Conservation (phyloP, 257 asterid species). For the Salvia splendens region DNA sequence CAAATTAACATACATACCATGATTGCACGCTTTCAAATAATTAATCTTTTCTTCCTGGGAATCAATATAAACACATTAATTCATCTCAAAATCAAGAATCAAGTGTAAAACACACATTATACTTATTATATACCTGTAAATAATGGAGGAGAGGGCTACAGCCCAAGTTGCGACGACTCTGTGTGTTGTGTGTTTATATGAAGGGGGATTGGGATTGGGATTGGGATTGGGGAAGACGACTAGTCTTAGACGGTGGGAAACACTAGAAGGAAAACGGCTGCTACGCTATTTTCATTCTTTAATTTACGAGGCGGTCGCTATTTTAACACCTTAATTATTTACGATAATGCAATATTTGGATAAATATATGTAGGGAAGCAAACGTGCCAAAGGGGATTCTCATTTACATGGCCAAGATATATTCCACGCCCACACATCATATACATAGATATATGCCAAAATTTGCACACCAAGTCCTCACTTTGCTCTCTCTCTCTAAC, state of each 20-base stretch:
- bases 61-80: no score
- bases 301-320: constrained; percentile 42
- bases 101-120: constrained; percentile 20
- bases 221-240: constrained; percentile 25
- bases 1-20: constrained; percentile 25
- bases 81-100: no score
- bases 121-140: constrained; percentile 1
- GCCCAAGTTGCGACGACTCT: background rate
- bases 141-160: background rate
- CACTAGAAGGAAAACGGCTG: constrained; percentile 38
- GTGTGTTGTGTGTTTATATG: constrained; percentile 12
- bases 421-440: constrained; percentile 28
- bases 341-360: background rate
- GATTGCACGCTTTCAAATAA: background rate
- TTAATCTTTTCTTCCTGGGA: no score
- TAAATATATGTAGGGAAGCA: constrained; percentile 36
- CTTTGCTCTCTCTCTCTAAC: background rate
- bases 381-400: constrained; percentile 40
- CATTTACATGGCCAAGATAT: constrained; percentile 35
- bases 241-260: constrained; percentile 36
- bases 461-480: constrained; percentile 26
- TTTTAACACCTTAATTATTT: background rate
- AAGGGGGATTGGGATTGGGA: constrained; percentile 12
- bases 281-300: background rate
- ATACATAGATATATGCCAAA: constrained; percentile 16